Base-by-base conservation (phyloP, 225 moss, liverwort and hornwort genomes). In the Climacium dendroides region DNA sequence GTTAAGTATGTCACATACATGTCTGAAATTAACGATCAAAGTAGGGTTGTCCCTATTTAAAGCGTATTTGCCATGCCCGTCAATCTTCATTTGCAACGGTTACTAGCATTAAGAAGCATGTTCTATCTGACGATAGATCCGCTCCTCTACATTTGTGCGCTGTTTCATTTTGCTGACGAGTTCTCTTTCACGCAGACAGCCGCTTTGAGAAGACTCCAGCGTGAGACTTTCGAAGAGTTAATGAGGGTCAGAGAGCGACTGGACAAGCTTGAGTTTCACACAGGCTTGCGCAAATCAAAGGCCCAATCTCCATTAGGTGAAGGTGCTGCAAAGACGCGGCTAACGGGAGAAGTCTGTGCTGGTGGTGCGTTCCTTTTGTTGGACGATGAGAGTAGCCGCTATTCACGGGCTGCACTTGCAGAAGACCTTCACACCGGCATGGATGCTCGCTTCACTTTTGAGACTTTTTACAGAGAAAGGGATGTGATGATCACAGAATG, bases 401-500 rank as follows among this genome's bases (percentile, higher is more conserved):
- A 92, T 39, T 93, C 98, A 17, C 95, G 95, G 66, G 92, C 89
- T 45, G 92, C 97, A 37, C 89, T 98, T 84, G 96, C 95, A 87
- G 96, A 95, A 23, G 95, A 93, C 26, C 90, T 98, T 78, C 89
- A 93, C 78, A 98, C 97, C 74, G 98, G 97, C 80, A 80, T 97
- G 90, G 93, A 98, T 91, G 95, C 95, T 72, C 91, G 91, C 61
- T 98, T 97, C 85, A 96, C 94, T 23, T 98, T 98, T 83, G 94
- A 97, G 85, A 96, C 97, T 41, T 81, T 90, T 4, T 92, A 91
- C 91, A 93, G 97, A 88, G 96, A 94, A 52, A 94, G 89, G 78
- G 98, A 97, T 89, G 79, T 94, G 89, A 93, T 98, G 86, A 93
- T 92, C 72, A 97, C 98, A 25, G 95, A 98, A 87, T 97, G 97